Base-by-base conservation (phyloP, 108 stramenopile species). In the Epithemia pelagica region DNA sequence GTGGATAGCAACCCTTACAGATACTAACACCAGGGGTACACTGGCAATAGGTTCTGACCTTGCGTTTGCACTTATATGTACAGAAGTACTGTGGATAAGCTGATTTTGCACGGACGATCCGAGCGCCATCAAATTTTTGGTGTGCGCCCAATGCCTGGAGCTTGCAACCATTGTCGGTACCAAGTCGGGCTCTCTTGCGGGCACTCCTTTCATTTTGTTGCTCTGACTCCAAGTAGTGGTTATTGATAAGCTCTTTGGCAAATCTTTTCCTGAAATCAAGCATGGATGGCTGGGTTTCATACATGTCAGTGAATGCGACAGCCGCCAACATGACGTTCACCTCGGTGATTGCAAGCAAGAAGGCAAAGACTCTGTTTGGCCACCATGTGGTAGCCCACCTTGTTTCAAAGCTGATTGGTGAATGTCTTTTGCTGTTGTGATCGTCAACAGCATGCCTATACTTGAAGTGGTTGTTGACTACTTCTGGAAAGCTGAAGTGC, bases 331-430 rank as follows among this genome's bases (percentile, higher is more conserved):
- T n/a, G 0, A 1, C 63, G 23, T 74, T 74, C 21, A 74, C 68
- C 63, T 74, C 68, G 1, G 52, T 51, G 5, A 74, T 58, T 0
- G 74, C 68, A 53, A 74, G 30, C 2, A 74, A 19, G 29, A 74
- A 74, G 7, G 2, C 7, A 52, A 74, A 74, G 25, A 69, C 68
- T 18, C 30, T 5, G 32, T 61, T 30, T 23, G 59, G 60, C 74
- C 74, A 74, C 62, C 69, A 15, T 2, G 22, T 51, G 0, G 68
- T 74, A 1, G 19, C 30, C 74, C 68, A 74, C 19, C 57, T 28
- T 19, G 31, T 62, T 53, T 74, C 74, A 2, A 74, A 54, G n/a
- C 28, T 57, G 31, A 70, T 54, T 46, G 62, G 31, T 32, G 1
- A 57, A 7, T 64, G 62, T 5, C 70, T 28, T 10, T 28, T 28